Evolutionary conservation across 805 yeast genomes (phyloP), one percentile per base, ranked within the genome.

Genomic region (Myxozyma sirexii): DNA sequence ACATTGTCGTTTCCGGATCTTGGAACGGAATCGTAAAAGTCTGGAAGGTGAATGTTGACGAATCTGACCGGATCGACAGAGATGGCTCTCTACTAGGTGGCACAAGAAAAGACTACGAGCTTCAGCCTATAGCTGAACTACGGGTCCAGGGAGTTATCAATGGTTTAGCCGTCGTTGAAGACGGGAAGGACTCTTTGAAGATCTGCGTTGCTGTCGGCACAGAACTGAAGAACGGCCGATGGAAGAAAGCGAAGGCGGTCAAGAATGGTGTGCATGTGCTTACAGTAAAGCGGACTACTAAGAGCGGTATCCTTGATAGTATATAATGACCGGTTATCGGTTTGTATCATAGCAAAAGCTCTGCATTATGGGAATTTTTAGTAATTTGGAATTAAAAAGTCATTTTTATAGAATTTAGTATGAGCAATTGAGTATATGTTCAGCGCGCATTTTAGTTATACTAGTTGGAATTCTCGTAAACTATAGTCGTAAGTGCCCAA

Each of bases 1-100:
- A 94, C 70, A 73, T 90, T 4, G 90, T 94, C 70, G 77, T 93
- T 45, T 83, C 90, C 12, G 99, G 99, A 0, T 92, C 98, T 1
- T 88, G 90, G 86, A 82, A 84, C 69, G 97, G 98, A 3, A 29
- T 39, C 27, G 73, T 94, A 56, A 84, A 81, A 61, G 80, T 90
- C 47, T 94, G 98, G 98, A 59, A 51, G 8, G 51, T 62, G 29
- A 51, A 44, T 10, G 37, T 39, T 13, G 56, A 33, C 24, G 65
- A 61, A 17, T 21, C 41, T 6, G 54, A 29, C 10, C 33, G 60
- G 13, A n/a, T 42, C 26, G 60, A 49, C 15, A 54, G 38, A 6
- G 62, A 42, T 27, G 62, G 56, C 26, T 45, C 19, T 10, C 39
- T 44, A 5, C 38, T 43, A 15, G 54, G 56, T 15, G 51, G 56